A percentile compares a stretch with the other conserved stretches of the same genome.
Conservation (phyloP, 805 yeast genomes). For the Yarrowia sp. region DNA sequence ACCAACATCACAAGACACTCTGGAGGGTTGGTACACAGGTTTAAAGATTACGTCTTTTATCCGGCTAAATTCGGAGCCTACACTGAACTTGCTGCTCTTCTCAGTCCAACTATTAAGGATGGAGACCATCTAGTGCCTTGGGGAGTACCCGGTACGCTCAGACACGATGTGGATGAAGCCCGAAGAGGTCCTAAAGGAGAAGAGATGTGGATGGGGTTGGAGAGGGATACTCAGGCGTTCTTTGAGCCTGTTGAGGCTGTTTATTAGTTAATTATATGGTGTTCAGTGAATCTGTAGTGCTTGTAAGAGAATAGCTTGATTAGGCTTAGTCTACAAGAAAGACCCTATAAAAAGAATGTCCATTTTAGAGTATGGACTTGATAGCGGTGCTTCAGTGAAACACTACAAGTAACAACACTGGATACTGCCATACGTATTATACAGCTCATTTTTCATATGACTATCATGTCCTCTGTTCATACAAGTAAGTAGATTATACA, state of each 20-base stretch:
- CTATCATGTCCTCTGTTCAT: too few relatives aligned
- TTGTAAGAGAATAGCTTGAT: too few relatives aligned
- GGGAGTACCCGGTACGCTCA: conserved; percentile 43
- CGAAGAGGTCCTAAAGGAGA: conserved; percentile 39
- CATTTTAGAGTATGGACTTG: too few relatives aligned
- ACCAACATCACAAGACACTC: conserved; percentile 41
- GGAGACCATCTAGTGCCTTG: conserved; percentile 46
- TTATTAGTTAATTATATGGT: background rate
- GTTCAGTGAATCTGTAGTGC: too few relatives aligned
- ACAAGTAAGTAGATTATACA: too few relatives aligned
- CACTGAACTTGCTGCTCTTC: conserved; percentile 46
- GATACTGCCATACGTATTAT: too few relatives aligned
- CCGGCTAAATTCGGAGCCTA: conserved; percentile 45
- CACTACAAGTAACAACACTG: too few relatives aligned
- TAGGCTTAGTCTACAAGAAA: too few relatives aligned
- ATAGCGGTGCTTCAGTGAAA: too few relatives aligned
- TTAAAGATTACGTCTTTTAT: conserved; percentile 27
- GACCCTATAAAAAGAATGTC: too few relatives aligned
- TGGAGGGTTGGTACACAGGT: background rate
- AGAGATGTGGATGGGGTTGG: conserved; percentile 42
- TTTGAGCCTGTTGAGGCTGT: background rate
- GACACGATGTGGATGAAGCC: conserved; percentile 42
- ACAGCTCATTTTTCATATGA: too few relatives aligned
- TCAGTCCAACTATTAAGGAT: conserved; percentile 43
- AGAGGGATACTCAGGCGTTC: conserved; percentile 31